Base-by-base conservation (phyloP, 352 stramenopile genomes). In the Phytopythium kandeliae region DNA sequence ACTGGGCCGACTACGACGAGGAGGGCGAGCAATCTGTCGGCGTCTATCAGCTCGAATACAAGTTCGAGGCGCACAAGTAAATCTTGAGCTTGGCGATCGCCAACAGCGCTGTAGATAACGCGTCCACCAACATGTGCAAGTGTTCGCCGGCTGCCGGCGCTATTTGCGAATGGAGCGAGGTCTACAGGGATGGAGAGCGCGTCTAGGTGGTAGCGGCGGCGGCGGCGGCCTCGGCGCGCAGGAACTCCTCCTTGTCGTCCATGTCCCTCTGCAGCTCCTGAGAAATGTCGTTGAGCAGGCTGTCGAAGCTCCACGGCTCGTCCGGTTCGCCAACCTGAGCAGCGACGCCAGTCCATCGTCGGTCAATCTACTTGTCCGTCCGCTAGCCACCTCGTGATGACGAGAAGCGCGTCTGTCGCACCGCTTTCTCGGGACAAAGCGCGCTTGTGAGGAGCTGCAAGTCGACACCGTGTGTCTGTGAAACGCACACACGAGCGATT, bases 1-100 rank as follows among this genome's bases (percentile, higher is more conserved):
- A 95, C 60, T 95, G 84, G 81, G 77, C 72, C 13, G 83, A 95
- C 45, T 95, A 92, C 59, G 85, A 95, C 53, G 81, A 85, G 22
- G 85, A 95, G 55, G 78, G 70, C 34, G 67, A 63, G 25, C 77
- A 91, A 56, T 86, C 80, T 1, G 78, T 95, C 13, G 85, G 85
- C 22, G 45, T 95, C 33, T 92, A 89, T 63, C 43, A 65, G 17
- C 40, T 95, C 44, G 78, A 91, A 60, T 83, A 85, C 70, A 92
- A 92, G 64, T 87, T 95, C 28, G 50, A 78, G 34, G 77, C 85
- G 60, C 77, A 85, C 69, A 91, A 90, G 62, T 88, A 84, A 45
- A 46, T 48, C 44, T n/a, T n/a, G n/a, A n/a, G n/a, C n/a, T n/a
- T n/a, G n/a, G n/a, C n/a, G n/a, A n/a, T n/a, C n/a, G n/a, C n/a